phyloP scores from a whole-genome alignment of 345 rosid species.

The Crucihimalaya himalaica region DNA sequence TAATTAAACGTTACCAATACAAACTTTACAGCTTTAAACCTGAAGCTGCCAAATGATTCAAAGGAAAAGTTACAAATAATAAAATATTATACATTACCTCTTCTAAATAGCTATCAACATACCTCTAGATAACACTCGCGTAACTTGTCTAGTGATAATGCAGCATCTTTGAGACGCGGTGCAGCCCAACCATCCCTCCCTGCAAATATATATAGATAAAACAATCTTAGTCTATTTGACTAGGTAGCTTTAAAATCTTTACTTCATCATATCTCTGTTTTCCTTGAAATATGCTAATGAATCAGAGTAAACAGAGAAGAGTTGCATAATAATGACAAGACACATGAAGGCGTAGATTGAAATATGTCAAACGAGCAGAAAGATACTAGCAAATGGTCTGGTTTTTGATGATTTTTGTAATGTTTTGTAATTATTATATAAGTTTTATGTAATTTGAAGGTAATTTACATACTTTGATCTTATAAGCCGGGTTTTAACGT shows the following conservation, averaged over 20 bases:
- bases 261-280: background rate
- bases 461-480: background rate
- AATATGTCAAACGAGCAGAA: background rate
- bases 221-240: no score
- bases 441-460: background rate
- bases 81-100: no score
- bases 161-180: slow-evolving; percentile 98
- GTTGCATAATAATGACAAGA: no score
- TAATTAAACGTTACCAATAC: no score
- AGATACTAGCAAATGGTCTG: background rate
- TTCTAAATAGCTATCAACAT: background rate
- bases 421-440: background rate
- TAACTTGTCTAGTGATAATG: slow-evolving; percentile 72
- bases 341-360: no score
- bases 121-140: slow-evolving; percentile 96
- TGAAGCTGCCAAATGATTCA: slow-evolving; percentile 39
- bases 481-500: background rate
- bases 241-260: no score
- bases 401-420: background rate
- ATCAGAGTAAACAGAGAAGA: no score
- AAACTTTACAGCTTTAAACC: slow-evolving; percentile 41
- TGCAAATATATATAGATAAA: slow-evolving; percentile 32
- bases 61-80: slow-evolving; percentile 12
- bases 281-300: no score
- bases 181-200: slow-evolving; percentile 96